These are phyloP conservation scores for Withania somnifera DNA, from an alignment of 305 asterid species.

Conservation along the genomic window DNA sequence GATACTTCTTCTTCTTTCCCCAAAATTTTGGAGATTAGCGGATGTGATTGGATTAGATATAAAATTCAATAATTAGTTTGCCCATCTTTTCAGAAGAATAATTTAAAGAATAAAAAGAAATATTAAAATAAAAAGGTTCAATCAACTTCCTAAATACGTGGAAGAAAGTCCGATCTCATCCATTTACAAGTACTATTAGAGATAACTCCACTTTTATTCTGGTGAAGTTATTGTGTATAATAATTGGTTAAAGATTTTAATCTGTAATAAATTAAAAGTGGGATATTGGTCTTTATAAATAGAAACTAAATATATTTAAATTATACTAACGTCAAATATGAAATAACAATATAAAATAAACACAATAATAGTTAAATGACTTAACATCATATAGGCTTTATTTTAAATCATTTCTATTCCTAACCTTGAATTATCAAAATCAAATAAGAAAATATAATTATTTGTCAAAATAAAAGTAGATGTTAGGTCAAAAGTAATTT, in stretches of 20 bases:
- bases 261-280: neutral
- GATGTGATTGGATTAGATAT: neutral
- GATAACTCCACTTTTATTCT: neutral
- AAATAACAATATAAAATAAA: neutral
- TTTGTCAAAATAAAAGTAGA: neutral
- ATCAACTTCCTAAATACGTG: neutral
- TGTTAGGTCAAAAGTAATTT: neutral
- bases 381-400: neutral
- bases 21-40: neutral
- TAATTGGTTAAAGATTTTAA: neutral
- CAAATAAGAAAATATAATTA: too few species aligned
- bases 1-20: neutral
- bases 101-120: neutral
- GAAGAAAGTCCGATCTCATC: neutral
- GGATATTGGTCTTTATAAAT: neutral
- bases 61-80: neutral
- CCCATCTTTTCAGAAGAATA: neutral
- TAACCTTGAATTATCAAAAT: too few species aligned
- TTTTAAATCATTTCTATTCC: too few species aligned
- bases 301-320: neutral
- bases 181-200: neutral
- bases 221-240: neutral
- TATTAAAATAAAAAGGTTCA: neutral
- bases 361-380: neutral
- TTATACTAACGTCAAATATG: neutral